Evolutionary conservation across 306 rosid genomes (phyloP).

Genomic region (Fragaria vesca): DNA sequence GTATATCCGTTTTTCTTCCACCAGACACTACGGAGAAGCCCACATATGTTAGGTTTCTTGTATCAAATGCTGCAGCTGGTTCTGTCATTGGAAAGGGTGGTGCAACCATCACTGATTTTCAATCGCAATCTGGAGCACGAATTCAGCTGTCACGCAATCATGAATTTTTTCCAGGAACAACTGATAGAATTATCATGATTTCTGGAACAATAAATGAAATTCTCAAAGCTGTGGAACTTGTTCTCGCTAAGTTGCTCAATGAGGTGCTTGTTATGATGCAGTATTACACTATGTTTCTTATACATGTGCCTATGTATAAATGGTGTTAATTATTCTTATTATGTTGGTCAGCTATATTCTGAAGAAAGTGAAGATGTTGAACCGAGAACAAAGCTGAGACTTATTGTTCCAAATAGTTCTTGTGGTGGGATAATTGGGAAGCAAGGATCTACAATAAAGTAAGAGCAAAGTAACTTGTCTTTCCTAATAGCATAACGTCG

Average conservation of each 20-base stretch:
- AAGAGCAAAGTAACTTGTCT: conserved; percentile 28
- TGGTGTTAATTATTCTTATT: conserved; percentile 25
- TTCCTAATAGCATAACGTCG: background rate
- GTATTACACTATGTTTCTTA: conserved; percentile 20
- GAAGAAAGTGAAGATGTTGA: conserved; percentile 86
- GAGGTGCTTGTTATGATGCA: conserved; percentile 60
- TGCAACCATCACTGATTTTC: conserved; percentile 98
- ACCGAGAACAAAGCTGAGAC: conserved; percentile 83
- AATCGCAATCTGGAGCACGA: conserved; percentile 97
- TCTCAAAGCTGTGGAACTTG: conserved; percentile 81
- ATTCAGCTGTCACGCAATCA: conserved; percentile 94
- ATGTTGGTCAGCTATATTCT: conserved; percentile 56
- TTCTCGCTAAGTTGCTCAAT: conserved; percentile 83
- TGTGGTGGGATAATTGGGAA: conserved; percentile 99
- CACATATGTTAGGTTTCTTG: conserved; percentile 87
- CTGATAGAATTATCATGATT: conserved; percentile 96
- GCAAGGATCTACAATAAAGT: conserved; percentile 98
- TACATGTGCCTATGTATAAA: conserved; percentile 11
- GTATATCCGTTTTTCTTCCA: conserved; percentile 23
- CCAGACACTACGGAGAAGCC: conserved; percentile 83
- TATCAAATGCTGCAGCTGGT: conserved; percentile 99
- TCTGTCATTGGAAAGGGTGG: conserved; percentile 99
- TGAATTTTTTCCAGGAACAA: conserved; percentile 97
- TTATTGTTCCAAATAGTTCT: conserved; percentile 91
- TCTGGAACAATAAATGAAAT: conserved; percentile 82